A percentile compares a stretch with the other conserved stretches of the same genome.
phyloP scores from a whole-genome alignment of 108 stramenopile genomes.

The Thalassiosira profunda region DNA sequence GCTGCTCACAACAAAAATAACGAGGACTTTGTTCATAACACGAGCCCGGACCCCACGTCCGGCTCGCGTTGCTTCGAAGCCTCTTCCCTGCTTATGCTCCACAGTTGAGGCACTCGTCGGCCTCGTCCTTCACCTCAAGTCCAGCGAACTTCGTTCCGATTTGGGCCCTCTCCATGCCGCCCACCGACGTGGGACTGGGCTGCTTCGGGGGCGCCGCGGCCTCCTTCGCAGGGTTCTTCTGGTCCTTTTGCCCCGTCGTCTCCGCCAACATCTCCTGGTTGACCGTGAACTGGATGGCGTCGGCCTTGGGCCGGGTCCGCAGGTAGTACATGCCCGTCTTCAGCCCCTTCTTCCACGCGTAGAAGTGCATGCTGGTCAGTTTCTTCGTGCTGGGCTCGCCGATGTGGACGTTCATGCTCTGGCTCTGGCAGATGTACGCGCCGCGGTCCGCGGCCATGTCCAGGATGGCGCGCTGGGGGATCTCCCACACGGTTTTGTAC shows the following conservation, averaged over 20 bases:
- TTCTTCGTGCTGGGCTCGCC: constrained; percentile 95
- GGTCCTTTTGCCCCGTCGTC: no score
- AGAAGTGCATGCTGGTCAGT: constrained; percentile 98
- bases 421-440: constrained; percentile 99
- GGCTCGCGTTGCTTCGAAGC: no score
- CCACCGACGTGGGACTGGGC: constrained; percentile 36
- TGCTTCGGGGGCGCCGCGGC: constrained; percentile 21
- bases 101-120: constrained; percentile 91
- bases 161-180: constrained; percentile 30
- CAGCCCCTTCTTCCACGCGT: constrained; percentile 98
- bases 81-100: constrained; percentile 67
- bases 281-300: constrained; percentile 99
- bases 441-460: constrained; percentile 99
- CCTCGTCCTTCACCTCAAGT: constrained; percentile 71
- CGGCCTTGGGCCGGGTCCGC: constrained; percentile 98
- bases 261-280: constrained; percentile 89
- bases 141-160: constrained; percentile 45
- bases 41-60: no score
- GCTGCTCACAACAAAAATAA: no score
- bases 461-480: constrained; percentile 93
- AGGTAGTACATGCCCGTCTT: constrained; percentile 99
- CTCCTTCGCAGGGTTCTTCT: constrained; percentile 43
- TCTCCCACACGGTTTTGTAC: constrained; percentile 99
- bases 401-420: constrained; percentile 99
- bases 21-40: no score